A percentile compares a stretch with the other conserved stretches of the same genome.
These are phyloP conservation scores for Hypoxylon sp. DNA, from an alignment of 2,329 filamentous ascomycete species.

Conservation along the genomic window DNA sequence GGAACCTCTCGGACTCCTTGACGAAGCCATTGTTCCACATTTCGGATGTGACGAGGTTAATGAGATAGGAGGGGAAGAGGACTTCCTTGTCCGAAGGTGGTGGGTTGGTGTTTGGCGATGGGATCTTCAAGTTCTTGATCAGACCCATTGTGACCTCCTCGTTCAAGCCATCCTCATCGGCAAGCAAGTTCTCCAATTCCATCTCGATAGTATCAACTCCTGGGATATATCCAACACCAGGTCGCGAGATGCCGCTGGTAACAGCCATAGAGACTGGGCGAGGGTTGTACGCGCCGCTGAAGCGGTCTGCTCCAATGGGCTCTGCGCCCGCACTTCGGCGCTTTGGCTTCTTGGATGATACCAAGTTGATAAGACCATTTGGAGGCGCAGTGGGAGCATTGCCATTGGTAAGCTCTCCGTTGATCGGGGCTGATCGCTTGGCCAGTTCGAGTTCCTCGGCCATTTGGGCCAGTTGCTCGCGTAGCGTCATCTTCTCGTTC, in stretches of 20 bases:
- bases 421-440: constrained; percentile 81
- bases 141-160: constrained; percentile 97
- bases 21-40: constrained; percentile 99
- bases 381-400: constrained; percentile 68
- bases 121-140: constrained; percentile 97
- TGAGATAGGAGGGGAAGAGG: constrained; percentile 97
- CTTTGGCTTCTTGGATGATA: constrained; percentile 97
- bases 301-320: constrained; percentile 86
- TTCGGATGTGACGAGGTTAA: constrained; percentile 98
- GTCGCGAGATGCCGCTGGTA: constrained; percentile 74
- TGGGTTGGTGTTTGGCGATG: constrained; percentile 85
- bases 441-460: constrained; percentile 93
- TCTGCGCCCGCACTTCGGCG: constrained; percentile 91
- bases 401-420: constrained; percentile 78
- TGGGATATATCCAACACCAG: constrained; percentile 83
- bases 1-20: constrained; percentile 98
- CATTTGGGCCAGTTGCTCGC: constrained; percentile 89
- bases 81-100: constrained; percentile 98
- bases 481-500: constrained; percentile 85
- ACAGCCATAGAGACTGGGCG: constrained; percentile 97
- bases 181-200: constrained; percentile 92
- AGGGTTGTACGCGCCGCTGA: constrained; percentile 93
- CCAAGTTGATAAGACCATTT: constrained; percentile 93
- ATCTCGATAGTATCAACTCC: constrained; percentile 92
- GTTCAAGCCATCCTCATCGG: constrained; percentile 95